These are phyloP conservation scores for Knufia petricola DNA, from an alignment of 2,329 filamentous ascomycete genomes.

Conservation along the genomic window DNA sequence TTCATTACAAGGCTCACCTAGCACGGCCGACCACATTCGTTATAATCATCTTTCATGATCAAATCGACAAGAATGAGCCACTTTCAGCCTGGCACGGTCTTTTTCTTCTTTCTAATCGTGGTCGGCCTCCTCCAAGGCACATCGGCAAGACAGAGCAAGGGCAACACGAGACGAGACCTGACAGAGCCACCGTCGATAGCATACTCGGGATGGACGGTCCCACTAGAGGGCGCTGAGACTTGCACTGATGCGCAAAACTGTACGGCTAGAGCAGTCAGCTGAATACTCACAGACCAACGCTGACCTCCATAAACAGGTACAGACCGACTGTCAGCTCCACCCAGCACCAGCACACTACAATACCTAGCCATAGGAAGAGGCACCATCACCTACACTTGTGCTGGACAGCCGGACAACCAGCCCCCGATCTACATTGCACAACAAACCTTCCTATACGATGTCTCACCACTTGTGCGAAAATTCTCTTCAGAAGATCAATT, in stretches of 20 bases:
- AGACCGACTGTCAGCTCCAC: constrained; percentile 25
- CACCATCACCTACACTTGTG: constrained; percentile 44
- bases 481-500: constrained; percentile 28
- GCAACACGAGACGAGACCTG: constrained; percentile 8
- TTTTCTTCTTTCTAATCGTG: not conserved
- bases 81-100: not conserved
- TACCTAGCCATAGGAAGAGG: constrained; percentile 39
- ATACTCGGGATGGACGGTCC: constrained; percentile 17
- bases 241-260: constrained; percentile 13
- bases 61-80: not conserved
- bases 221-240: constrained; percentile 17
- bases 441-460: constrained; percentile 37
- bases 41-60: not conserved
- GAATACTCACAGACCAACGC: not conserved
- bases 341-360: constrained; percentile 28
- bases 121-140: not conserved
- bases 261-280: constrained; percentile 3
- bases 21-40: not conserved
- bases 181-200: constrained; percentile 13
- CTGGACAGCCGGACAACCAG: constrained; percentile 13
- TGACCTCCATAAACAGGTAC: constrained; percentile 13
- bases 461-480: constrained; percentile 24
- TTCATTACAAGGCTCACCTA: not conserved
- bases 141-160: not conserved
- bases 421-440: constrained; percentile 35